phyloP scores from a whole-genome alignment of 1,284 basidiomycete genomes.

The Ustilago loliicola region DNA sequence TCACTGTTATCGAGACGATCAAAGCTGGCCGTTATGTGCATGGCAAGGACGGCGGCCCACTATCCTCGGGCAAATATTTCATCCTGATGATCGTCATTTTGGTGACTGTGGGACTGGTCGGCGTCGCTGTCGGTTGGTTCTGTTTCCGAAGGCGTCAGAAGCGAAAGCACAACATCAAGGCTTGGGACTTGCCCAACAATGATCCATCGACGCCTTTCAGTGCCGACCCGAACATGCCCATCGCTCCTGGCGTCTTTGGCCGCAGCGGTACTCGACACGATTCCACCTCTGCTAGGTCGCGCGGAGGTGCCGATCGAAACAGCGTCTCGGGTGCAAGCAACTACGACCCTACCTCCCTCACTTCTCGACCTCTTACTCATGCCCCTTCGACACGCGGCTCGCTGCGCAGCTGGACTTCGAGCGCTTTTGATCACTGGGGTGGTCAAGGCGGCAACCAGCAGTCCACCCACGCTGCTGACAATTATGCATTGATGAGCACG shows the following conservation, averaged over 20 bases:
- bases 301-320: slow-evolving; percentile 13
- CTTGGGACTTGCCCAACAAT: slow-evolving; percentile 46
- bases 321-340: slow-evolving; percentile 37
- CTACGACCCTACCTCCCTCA: slow-evolving; percentile 35
- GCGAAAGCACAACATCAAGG: slow-evolving; percentile 37
- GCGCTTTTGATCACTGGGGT: slow-evolving; percentile 33
- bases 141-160: slow-evolving; percentile 46
- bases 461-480: slow-evolving; percentile 10
- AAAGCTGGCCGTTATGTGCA: slow-evolving; percentile 33
- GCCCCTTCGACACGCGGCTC: slow-evolving; percentile 34
- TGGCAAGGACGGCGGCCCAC: slow-evolving; percentile 12
- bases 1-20: slow-evolving; percentile 50
- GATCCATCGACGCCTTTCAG: slow-evolving; percentile 47
- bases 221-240: slow-evolving; percentile 44
- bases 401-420: slow-evolving; percentile 50
- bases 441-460: slow-evolving; percentile 7
- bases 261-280: slow-evolving; percentile 23
- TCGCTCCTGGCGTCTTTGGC: slow-evolving; percentile 46
- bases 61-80: slow-evolving; percentile 25
- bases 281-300: slow-evolving; percentile 14
- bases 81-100: slow-evolving; percentile 40
- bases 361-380: slow-evolving; percentile 27
- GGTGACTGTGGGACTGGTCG: slow-evolving; percentile 28
- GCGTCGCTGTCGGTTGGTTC: slow-evolving; percentile 45
- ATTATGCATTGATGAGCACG: slow-evolving; percentile 40